Evolutionary conservation across 2,329 filamentous ascomycete species (phyloP), one percentile per base, ranked within the genome.

Genomic region (Incumbomyces delicatus): DNA sequence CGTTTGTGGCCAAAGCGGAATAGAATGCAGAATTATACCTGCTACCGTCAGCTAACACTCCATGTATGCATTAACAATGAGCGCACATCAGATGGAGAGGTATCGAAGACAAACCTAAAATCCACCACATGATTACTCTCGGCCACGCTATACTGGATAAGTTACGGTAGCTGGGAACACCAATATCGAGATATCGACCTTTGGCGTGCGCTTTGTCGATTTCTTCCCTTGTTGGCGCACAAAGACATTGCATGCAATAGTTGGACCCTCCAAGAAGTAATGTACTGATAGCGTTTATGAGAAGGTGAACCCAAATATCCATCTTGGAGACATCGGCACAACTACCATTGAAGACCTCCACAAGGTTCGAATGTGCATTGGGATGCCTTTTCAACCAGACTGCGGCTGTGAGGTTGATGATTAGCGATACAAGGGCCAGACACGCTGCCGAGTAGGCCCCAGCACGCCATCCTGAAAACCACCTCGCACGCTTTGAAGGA

Each of bases 271-370:
- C 54, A 1, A 67, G 53, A 0, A 66, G 49, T 2, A 59, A 18
- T 1, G 61, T 65, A 20, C 59, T 60, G 6, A 67, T 41, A 8
- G 61, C 47, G 37, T 67, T 68, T 46, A 68, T 65, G 1, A 54
- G 36, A 3, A 65, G 17, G 50, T 66, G 63, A 8, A 61, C 38
- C 49, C 55, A 60, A 11, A 53, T 49, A 42, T 53, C 37, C 11
- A 49, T 48, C 8, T 18, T 27, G 22, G 50, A 17, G 12, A 46
- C 50, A 27, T 39, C 51, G 18, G 34, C 39, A 29, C 53, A 56
- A 39, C 48, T 40, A 7, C 53, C 53, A 32, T 33, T 47, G 44
- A 46, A 56, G 22, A 56, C 22, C 32, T 50, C 41, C 6, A 50
- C 50, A 6, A 55, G 38, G 12, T 36, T 35, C 14, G 38, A 44